These are phyloP conservation scores for Pisolithus marmoratus DNA, from an alignment of 768 basidiomycete species.

Conservation along the genomic window DNA sequence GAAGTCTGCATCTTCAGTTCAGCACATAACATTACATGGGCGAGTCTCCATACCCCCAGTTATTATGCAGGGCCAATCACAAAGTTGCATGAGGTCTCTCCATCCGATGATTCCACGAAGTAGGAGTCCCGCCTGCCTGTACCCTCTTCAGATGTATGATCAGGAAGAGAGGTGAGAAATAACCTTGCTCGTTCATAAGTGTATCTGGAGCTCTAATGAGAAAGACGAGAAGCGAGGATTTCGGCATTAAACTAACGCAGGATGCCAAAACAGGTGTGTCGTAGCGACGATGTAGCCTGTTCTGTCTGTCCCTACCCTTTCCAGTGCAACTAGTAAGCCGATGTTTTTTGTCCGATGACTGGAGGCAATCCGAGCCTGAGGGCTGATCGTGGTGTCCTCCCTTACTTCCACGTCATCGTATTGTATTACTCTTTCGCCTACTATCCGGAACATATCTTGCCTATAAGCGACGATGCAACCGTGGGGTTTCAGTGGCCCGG, in stretches of 20 bases:
- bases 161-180: background rate
- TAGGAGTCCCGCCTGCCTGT: slow-evolving; percentile 74
- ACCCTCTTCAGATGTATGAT: background rate
- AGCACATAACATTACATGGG: background rate
- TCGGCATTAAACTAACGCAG: slow-evolving; percentile 46
- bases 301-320: slow-evolving; percentile 29
- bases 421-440: slow-evolving; percentile 44
- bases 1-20: slow-evolving; percentile 55
- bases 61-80: slow-evolving; percentile 73
- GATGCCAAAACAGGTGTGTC: slow-evolving; percentile 96
- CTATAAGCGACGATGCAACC: slow-evolving; percentile 82
- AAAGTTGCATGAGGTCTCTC: slow-evolving; percentile 36
- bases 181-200: slow-evolving; percentile 78
- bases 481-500: slow-evolving; percentile 74
- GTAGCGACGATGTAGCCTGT: slow-evolving; percentile 75
- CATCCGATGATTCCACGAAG: slow-evolving; percentile 58
- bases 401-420: slow-evolving; percentile 67
- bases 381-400: slow-evolving; percentile 26
- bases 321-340: slow-evolving; percentile 66
- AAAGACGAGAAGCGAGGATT: background rate
- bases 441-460: slow-evolving; percentile 40
- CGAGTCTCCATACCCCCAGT: slow-evolving; percentile 61
- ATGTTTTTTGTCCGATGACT: slow-evolving; percentile 79
- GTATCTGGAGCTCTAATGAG: slow-evolving; percentile 21
- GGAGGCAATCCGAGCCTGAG: slow-evolving; percentile 39